Conservation (phyloP, 2,329 filamentous ascomycete genomes). For the Fusarium algeriense region DNA sequence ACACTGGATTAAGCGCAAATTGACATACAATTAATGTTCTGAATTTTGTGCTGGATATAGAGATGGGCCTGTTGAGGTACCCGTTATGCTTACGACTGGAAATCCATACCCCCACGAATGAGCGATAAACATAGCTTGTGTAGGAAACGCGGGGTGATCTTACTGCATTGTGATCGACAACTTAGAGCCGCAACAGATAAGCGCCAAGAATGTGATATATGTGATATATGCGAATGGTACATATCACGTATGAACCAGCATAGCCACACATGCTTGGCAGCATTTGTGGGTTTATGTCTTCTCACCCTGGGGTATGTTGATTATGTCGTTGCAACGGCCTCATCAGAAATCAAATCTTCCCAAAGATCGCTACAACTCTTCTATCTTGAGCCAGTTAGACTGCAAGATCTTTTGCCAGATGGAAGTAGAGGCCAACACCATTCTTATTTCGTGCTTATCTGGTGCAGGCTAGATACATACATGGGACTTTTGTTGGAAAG, state of each 20-base stretch:
- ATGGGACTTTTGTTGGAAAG: background rate
- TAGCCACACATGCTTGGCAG: background rate
- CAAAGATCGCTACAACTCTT: background rate
- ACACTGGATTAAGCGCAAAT: too few relatives aligned
- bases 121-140: background rate
- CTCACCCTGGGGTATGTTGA: background rate
- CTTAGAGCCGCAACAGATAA: background rate
- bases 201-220: background rate
- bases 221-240: background rate
- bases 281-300: background rate
- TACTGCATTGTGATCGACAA: background rate
- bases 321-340: background rate
- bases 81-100: background rate
- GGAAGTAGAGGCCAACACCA: background rate
- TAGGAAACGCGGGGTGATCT: background rate
- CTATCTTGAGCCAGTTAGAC: background rate
- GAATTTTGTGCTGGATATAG: background rate
- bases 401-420: background rate
- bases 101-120: background rate
- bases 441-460: background rate
- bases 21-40: background rate
- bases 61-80: background rate
- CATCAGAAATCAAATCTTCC: background rate
- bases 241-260: background rate
- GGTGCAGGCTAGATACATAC: background rate